These are phyloP conservation scores for Exophiala oligosperma DNA, from an alignment of 2,329 filamentous ascomycete genomes.

Conservation along the genomic window DNA sequence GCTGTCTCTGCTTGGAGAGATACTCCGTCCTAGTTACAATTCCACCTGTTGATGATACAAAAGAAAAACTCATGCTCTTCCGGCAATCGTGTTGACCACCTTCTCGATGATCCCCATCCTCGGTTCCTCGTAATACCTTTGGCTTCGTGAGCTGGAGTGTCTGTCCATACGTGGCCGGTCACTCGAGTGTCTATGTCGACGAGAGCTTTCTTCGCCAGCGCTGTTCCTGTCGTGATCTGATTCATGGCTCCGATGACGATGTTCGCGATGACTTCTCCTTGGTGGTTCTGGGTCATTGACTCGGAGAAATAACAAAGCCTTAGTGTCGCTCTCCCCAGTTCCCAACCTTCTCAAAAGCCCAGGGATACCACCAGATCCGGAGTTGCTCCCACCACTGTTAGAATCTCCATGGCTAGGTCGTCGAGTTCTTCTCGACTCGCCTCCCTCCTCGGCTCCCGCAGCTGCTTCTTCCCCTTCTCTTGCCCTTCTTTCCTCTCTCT, in stretches of 20 bases:
- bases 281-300: slow-evolving; percentile 12
- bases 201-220: not conserved
- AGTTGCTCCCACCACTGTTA: slow-evolving; percentile 16
- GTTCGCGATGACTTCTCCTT: slow-evolving; percentile 9
- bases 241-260: slow-evolving; percentile 1
- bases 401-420: slow-evolving; percentile 22
- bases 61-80: slow-evolving; percentile 12
- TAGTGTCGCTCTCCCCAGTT: slow-evolving; percentile 42
- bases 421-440: slow-evolving; percentile 8
- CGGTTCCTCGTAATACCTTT: slow-evolving; percentile 10
- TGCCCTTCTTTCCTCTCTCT: slow-evolving; percentile 9
- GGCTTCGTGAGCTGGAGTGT: slow-evolving; percentile 10
- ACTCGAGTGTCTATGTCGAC: not conserved
- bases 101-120: slow-evolving; percentile 15
- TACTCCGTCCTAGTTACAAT: not conserved
- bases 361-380: slow-evolving; percentile 10
- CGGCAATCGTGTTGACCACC: slow-evolving; percentile 12
- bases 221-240: slow-evolving; percentile 1
- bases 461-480: slow-evolving; percentile 13
- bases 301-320: slow-evolving; percentile 40
- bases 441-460: not conserved
- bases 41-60: not conserved
- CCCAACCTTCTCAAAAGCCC: slow-evolving; percentile 33
- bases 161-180: slow-evolving; percentile 8
- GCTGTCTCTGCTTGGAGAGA: not conserved